Evolutionary conservation across 306 rosid species (phyloP).

Genomic region (Glycine latifolia): DNA sequence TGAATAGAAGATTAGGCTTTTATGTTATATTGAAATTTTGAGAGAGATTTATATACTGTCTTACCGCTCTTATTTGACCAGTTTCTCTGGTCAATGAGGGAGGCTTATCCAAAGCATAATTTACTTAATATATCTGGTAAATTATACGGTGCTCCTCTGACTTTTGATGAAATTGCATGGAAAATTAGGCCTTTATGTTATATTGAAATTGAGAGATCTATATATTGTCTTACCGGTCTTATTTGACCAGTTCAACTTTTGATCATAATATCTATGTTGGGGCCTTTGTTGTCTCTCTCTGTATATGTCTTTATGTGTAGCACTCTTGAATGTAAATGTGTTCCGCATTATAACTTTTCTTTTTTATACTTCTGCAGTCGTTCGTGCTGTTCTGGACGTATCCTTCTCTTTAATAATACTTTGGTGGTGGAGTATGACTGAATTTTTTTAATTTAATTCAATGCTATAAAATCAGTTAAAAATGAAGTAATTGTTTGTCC

Average conservation of each 20-base stretch:
- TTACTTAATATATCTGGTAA: no score
- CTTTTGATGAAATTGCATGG: no score
- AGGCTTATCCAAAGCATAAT: no score
- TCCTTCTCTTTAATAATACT: conserved; percentile 59
- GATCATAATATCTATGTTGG: conserved; percentile 6
- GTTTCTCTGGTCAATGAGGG: no score
- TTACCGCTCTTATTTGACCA: no score
- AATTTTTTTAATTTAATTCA: conserved; percentile 22
- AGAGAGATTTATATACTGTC: no score
- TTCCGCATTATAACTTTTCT: conserved; percentile 40
- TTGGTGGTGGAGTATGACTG: conserved; percentile 39
- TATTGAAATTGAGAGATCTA: no score
- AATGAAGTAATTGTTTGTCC: background rate
- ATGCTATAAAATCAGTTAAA: conserved; percentile 30
- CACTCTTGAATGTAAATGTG: background rate
- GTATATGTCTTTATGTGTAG: background rate
- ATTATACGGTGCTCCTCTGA: no score
- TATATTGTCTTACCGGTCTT: background rate
- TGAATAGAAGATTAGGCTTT: no score
- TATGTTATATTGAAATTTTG: no score
- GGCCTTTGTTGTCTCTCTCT: background rate
- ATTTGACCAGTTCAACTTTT: conserved; percentile 18
- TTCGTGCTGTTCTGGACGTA: conserved; percentile 99
- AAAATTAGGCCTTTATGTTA: no score
- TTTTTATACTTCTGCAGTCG: conserved; percentile 70